Evolutionary conservation across 495 filamentous ascomycete genomes (phyloP).

Genomic region (Bombardia bombarda): DNA sequence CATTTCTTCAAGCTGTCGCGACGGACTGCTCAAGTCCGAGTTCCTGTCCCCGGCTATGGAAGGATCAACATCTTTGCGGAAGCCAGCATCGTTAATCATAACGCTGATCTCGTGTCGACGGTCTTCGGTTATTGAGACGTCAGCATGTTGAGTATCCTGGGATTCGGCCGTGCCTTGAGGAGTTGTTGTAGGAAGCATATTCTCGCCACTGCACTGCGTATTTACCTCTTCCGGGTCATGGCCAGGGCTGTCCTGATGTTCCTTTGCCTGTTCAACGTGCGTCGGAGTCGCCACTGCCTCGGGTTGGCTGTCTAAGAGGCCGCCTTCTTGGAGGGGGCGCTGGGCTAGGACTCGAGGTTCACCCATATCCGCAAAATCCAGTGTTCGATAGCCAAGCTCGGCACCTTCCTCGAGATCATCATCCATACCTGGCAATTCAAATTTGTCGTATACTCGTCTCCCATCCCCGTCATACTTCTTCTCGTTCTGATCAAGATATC

Average conservation of each 20-base stretch:
- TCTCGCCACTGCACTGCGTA: constrained; percentile 5
- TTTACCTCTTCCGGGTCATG: background rate
- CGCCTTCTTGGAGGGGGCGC: too few relatives aligned
- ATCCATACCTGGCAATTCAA: constrained; percentile 35
- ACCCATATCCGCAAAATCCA: constrained; percentile 33
- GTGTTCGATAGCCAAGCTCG: constrained; percentile 24
- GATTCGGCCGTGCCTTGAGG: background rate
- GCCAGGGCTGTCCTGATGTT: background rate
- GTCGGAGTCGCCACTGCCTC: background rate
- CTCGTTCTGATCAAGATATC: constrained; percentile 39
- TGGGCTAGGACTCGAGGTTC: constrained; percentile 35
- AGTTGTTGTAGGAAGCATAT: constrained; percentile 11
- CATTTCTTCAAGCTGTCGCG: constrained; percentile 19
- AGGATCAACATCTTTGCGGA: constrained; percentile 15
- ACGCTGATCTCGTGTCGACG: constrained; percentile 16
- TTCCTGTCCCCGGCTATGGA: constrained; percentile 4
- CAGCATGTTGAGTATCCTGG: constrained; percentile 3
- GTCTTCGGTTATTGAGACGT: constrained; percentile 15
- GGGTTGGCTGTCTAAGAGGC: background rate
- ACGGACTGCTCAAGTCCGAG: constrained; percentile 19
- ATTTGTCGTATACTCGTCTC: constrained; percentile 39
- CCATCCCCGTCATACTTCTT: constrained; percentile 37
- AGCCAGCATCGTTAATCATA: constrained; percentile 18
- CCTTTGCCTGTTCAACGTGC: constrained; percentile 10
- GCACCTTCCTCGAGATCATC: constrained; percentile 23